These are phyloP conservation scores for Penicillium sp. DNA, from an alignment of 2,329 filamentous ascomycete species.

Conservation along the genomic window DNA sequence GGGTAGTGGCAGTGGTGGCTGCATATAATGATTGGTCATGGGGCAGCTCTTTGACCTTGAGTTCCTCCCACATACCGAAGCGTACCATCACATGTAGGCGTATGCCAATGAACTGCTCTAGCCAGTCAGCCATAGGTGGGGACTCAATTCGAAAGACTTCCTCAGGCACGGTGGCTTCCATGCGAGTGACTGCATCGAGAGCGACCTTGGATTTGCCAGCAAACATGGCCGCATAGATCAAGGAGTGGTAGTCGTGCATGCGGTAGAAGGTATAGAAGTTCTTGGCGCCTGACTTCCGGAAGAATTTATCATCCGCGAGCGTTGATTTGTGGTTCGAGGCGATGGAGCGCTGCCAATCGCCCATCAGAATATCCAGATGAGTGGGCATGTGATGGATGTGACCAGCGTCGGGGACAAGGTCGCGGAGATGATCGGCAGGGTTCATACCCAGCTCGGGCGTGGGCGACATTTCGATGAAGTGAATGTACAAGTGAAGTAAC, in stretches of 20 bases:
- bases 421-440: conserved; percentile 57
- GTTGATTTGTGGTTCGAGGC: conserved; percentile 64
- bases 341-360: conserved; percentile 65
- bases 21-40: conserved; percentile 60
- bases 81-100: conserved; percentile 66
- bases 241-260: conserved; percentile 68
- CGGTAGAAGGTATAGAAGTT: conserved; percentile 75
- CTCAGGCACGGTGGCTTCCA: conserved; percentile 63
- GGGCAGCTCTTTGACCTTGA: conserved; percentile 58
- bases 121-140: conserved; percentile 75
- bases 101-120: conserved; percentile 66
- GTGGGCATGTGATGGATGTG: conserved; percentile 72
- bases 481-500: conserved; percentile 70
- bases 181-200: conserved; percentile 55
- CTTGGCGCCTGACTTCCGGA: conserved; percentile 54
- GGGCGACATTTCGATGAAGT: conserved; percentile 71
- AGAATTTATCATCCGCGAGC: conserved; percentile 63
- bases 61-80: conserved; percentile 68
- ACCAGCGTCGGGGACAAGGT: conserved; percentile 63
- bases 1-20: conserved; percentile 62
- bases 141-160: conserved; percentile 61
- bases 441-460: conserved; percentile 60
- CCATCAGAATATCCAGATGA: conserved; percentile 68
- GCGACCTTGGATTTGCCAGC: conserved; percentile 62
- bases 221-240: conserved; percentile 73